Evolutionary conservation across 2,329 filamentous ascomycete species (phyloP).

Genomic region (Aureobasidium sp.): DNA sequence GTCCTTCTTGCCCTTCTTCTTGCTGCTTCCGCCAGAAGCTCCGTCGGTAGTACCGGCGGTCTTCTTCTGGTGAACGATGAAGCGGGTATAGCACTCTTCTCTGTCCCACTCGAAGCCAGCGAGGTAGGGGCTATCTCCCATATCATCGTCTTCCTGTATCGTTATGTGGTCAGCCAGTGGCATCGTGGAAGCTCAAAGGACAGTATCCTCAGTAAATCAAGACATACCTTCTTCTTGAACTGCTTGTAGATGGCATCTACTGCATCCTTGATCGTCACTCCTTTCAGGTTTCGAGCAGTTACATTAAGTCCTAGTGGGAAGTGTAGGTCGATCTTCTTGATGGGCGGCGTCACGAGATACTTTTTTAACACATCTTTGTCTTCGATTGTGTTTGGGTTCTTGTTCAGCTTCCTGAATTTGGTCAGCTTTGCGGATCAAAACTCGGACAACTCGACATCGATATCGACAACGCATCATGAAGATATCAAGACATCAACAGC

Average conservation of each 20-base stretch:
- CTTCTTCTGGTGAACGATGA: conserved; percentile 80
- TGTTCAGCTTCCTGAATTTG: conserved; percentile 79
- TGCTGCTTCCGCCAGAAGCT: conserved; percentile 46
- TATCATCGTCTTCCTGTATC: conserved; percentile 76
- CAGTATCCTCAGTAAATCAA: conserved; percentile 2
- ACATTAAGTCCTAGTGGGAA: conserved; percentile 85
- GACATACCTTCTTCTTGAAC: conserved; percentile 86
- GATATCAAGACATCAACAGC: background rate
- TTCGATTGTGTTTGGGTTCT: conserved; percentile 67
- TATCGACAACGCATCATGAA: background rate
- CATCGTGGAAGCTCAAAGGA: background rate
- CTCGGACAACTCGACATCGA: background rate
- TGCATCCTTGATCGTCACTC: conserved; percentile 95
- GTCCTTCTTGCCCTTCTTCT: conserved; percentile 52
- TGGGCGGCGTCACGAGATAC: conserved; percentile 67
- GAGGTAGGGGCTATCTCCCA: conserved; percentile 71
- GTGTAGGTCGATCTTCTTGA: conserved; percentile 91
- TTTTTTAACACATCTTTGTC: conserved; percentile 81
- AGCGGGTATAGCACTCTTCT: conserved; percentile 79
- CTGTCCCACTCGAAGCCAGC: conserved; percentile 95
- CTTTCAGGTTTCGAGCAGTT: conserved; percentile 82
- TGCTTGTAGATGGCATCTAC: conserved; percentile 92
- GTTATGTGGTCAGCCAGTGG: conserved; percentile 19
- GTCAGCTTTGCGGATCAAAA: conserved; percentile 7
- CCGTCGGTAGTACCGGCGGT: conserved; percentile 47